These are phyloP conservation scores for Eimeria maxima DNA, from an alignment of 169 alveolate species.

Conservation along the genomic window DNA sequence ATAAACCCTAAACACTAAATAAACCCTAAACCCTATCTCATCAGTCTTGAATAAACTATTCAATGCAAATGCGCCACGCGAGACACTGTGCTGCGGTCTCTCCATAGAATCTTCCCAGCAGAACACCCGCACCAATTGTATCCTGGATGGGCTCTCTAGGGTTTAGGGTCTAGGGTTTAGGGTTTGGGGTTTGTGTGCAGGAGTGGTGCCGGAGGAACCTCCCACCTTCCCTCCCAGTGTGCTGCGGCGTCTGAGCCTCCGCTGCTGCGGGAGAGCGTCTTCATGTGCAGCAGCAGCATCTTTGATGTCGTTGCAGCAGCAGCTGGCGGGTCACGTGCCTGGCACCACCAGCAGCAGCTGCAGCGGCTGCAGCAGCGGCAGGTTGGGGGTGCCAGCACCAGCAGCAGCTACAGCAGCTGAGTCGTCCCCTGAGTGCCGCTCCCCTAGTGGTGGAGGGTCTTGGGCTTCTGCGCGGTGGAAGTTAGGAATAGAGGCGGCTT, in stretches of 20 bases:
- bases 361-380: constrained; percentile 30
- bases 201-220: constrained; percentile 37
- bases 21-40: not conserved
- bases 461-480: constrained; percentile 84
- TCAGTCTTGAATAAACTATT: too few species aligned
- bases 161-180: constrained; percentile 52
- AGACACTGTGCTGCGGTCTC: too few species aligned
- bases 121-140: too few species aligned
- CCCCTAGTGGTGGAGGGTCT: not conserved
- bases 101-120: too few species aligned
- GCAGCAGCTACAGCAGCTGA: constrained; percentile 57
- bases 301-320: constrained; percentile 60
- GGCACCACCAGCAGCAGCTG: constrained; percentile 57
- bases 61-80: too few species aligned
- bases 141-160: not conserved
- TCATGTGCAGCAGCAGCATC: constrained; percentile 40
- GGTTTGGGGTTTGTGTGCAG: constrained; percentile 23
- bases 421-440: constrained; percentile 36
- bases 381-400: not conserved
- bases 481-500: constrained; percentile 82
- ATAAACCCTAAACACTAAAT: constrained; percentile 2
- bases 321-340: constrained; percentile 34
- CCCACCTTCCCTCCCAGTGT: constrained; percentile 39
- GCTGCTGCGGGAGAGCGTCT: constrained; percentile 59
- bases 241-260: constrained; percentile 34